Evolutionary conservation across 352 stramenopile species (phyloP).

Genomic region (Globisporangium mamillatum): DNA sequence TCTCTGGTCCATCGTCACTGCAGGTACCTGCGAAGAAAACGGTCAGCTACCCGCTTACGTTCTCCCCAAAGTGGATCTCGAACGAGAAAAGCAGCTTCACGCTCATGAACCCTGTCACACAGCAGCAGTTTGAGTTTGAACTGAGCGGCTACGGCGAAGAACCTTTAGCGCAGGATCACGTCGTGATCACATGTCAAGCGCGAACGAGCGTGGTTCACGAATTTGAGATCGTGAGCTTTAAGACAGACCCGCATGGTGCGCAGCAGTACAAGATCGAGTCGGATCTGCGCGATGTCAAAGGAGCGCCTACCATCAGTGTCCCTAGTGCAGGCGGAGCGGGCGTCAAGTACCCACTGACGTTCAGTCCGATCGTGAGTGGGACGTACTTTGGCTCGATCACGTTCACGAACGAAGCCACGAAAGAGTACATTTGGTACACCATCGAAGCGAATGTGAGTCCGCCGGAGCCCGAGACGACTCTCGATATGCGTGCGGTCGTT

Average conservation of each 20-base stretch:
- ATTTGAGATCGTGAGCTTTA: conserved; percentile 74
- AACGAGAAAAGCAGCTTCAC: conserved; percentile 70
- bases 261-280: conserved; percentile 88
- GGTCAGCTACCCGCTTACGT: conserved; percentile 76
- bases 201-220: conserved; percentile 75
- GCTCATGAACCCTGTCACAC: conserved; percentile 76
- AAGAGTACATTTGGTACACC: conserved; percentile 93
- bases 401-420: conserved; percentile 82
- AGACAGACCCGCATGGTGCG: conserved; percentile 31
- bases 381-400: conserved; percentile 92
- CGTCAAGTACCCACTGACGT: conserved; percentile 78
- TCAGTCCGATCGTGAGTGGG: conserved; percentile 87
- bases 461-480: conserved; percentile 67
- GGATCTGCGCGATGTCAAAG: conserved; percentile 89
- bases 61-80: conserved; percentile 77
- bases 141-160: conserved; percentile 85
- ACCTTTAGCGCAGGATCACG: conserved; percentile 88
- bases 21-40: conserved; percentile 71
- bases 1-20: conserved; percentile 65
- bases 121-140: conserved; percentile 89
- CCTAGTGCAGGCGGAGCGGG: conserved; percentile 20
- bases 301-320: conserved; percentile 51
- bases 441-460: conserved; percentile 84
- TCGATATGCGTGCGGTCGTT: conserved; percentile 84
- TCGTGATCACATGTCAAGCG: conserved; percentile 83